These are phyloP conservation scores for Emericellopsis terricola DNA, from an alignment of 495 filamentous ascomycete species.

Conservation along the genomic window DNA sequence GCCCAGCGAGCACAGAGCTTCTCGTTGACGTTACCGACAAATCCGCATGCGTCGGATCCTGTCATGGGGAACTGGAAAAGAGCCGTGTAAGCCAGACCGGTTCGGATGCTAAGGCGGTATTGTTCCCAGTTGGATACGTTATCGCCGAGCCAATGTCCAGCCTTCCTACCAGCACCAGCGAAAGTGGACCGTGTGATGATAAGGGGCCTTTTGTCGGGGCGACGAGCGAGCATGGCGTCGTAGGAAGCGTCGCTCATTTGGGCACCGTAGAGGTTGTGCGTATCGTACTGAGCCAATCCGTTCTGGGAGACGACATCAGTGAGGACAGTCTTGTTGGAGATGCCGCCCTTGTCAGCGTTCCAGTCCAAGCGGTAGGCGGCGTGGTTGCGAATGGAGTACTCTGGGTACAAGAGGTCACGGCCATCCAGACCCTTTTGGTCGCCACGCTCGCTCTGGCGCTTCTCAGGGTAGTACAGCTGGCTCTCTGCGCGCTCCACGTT, in stretches of 20 bases:
- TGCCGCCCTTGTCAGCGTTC: constrained; percentile 34
- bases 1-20: constrained; percentile 74
- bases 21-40: constrained; percentile 51
- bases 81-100: constrained; percentile 54
- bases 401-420: constrained; percentile 50
- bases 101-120: constrained; percentile 50
- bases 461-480: not conserved
- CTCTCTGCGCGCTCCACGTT: not conserved
- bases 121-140: constrained; percentile 58
- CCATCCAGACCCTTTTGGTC: constrained; percentile 33
- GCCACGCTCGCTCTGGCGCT: constrained; percentile 1
- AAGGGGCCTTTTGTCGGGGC: constrained; percentile 48
- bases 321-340: constrained; percentile 57
- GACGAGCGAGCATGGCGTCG: constrained; percentile 49
- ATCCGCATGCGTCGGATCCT: constrained; percentile 71
- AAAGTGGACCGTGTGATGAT: constrained; percentile 79
- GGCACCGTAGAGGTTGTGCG: constrained; percentile 72
- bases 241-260: constrained; percentile 60
- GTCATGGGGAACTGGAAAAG: constrained; percentile 78
- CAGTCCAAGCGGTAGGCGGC: constrained; percentile 25
- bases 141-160: constrained; percentile 83
- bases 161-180: constrained; percentile 56
- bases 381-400: constrained; percentile 59
- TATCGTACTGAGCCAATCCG: constrained; percentile 55
- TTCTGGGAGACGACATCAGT: constrained; percentile 60